phyloP scores from a whole-genome alignment of 2,329 filamentous ascomycete species.

The Ciborinia camelliae region DNA sequence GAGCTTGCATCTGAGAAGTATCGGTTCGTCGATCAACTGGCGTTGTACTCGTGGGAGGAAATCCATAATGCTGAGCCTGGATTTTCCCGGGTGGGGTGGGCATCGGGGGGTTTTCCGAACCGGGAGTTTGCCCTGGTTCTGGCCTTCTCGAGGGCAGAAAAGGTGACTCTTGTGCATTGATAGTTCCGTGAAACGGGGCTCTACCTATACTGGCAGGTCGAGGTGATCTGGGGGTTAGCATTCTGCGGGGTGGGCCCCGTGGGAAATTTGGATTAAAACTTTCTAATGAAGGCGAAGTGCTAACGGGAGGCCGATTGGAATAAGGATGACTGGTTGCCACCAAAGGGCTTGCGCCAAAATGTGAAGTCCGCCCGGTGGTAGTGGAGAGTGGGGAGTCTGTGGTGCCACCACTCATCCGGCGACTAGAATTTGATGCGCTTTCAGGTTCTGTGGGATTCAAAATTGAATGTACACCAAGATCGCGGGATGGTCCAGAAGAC shows the following conservation, averaged over 20 bases:
- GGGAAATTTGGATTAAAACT: slow-evolving; percentile 32
- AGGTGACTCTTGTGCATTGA: slow-evolving; percentile 48
- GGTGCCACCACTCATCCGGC: slow-evolving; percentile 27
- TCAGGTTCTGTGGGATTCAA: slow-evolving; percentile 38
- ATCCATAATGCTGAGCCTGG: slow-evolving; percentile 33
- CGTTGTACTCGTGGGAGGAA: slow-evolving; percentile 42
- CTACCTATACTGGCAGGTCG: slow-evolving; percentile 51
- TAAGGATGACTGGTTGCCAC: slow-evolving; percentile 26
- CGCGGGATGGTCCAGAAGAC: slow-evolving; percentile 31
- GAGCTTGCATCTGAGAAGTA: slow-evolving; percentile 39
- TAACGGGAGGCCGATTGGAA: slow-evolving; percentile 26
- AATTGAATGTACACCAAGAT: slow-evolving; percentile 39
- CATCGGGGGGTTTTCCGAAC: slow-evolving; percentile 44
- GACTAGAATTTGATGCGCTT: slow-evolving; percentile 23
- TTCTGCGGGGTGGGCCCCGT: slow-evolving; percentile 25
- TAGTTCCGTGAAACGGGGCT: slow-evolving; percentile 44
- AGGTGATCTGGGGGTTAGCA: slow-evolving; percentile 40
- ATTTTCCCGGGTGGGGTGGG: slow-evolving; percentile 36
- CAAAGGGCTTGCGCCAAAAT: slow-evolving; percentile 32
- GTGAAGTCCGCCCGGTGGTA: slow-evolving; percentile 22
- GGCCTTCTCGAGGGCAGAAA: slow-evolving; percentile 44
- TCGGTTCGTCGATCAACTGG: slow-evolving; percentile 38
- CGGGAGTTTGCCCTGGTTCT: slow-evolving; percentile 40
- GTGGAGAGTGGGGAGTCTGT: slow-evolving; percentile 30
- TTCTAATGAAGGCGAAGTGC: slow-evolving; percentile 28